These are phyloP conservation scores for Hydnum rufescens DNA, from an alignment of 768 basidiomycete genomes.

Conservation along the genomic window DNA sequence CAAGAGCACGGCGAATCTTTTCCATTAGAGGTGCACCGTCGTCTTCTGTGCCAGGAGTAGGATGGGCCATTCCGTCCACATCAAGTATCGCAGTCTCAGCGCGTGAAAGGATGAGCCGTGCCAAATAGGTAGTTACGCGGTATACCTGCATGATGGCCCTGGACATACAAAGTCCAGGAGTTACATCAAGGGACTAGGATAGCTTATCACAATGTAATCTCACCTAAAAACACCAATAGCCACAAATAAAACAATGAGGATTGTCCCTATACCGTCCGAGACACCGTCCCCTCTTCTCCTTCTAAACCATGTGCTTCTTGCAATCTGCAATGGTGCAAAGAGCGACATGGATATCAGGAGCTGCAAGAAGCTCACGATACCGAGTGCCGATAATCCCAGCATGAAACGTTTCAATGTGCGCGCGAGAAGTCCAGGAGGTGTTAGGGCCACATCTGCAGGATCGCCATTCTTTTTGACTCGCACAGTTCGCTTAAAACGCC, in stretches of 20 bases:
- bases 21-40: neutral
- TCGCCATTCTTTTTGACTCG: neutral
- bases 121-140: neutral
- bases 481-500: neutral
- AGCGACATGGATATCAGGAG: slow-evolving; percentile 42
- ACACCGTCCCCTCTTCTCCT: slow-evolving; percentile 4
- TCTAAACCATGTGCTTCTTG: neutral
- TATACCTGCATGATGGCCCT: slow-evolving; percentile 5
- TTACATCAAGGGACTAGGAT: neutral
- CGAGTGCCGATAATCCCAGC: slow-evolving; percentile 57
- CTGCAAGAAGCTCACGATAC: slow-evolving; percentile 55
- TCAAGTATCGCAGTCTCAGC: slow-evolving; percentile 5
- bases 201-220: neutral
- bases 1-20: neutral
- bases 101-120: neutral
- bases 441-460: neutral
- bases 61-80: neutral
- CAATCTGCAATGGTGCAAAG: slow-evolving; percentile 45
- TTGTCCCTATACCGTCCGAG: slow-evolving; percentile 4
- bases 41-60: neutral
- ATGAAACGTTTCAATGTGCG: slow-evolving; percentile 38
- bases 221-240: slow-evolving; percentile 2
- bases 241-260: slow-evolving; percentile 15
- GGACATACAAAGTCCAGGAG: neutral
- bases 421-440: neutral